Percentiles rank a stretch among this genome's conserved stretches.
These are phyloP conservation scores for Hypoxylon sp. DNA, from an alignment of 2,329 filamentous ascomycete species.

Conservation along the genomic window DNA sequence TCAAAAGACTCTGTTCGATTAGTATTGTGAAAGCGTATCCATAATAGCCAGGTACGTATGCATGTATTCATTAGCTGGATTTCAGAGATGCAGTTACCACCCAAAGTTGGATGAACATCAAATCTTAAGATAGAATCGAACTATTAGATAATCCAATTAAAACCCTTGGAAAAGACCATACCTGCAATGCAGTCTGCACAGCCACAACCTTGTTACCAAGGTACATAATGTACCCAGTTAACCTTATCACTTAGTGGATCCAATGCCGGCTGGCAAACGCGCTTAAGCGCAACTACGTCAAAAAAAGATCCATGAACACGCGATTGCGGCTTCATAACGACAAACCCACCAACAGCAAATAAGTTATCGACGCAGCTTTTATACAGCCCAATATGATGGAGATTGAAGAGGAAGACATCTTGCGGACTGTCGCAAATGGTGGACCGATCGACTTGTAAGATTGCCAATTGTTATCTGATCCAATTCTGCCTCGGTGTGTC, in stretches of 20 bases:
- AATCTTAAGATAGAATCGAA: constrained; percentile 2
- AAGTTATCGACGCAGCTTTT: constrained; percentile 5
- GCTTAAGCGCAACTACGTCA: constrained; percentile 41
- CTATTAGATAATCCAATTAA: constrained; percentile 17
- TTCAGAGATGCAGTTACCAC: constrained; percentile 2
- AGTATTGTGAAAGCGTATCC: neutral
- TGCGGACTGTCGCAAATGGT: constrained; percentile 66
- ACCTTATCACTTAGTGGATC: constrained; percentile 24
- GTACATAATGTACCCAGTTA: neutral
- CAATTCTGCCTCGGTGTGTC: constrained; percentile 23
- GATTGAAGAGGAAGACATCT: constrained; percentile 67
- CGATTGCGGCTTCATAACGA: constrained; percentile 33
- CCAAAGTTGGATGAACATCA: neutral
- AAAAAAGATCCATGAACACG: constrained; percentile 40
- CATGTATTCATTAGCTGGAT: neutral
- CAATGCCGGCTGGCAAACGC: constrained; percentile 24
- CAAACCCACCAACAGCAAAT: neutral
- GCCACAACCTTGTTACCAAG: constrained; percentile 29
- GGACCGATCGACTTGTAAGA: constrained; percentile 70
- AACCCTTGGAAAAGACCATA: constrained; percentile 5
- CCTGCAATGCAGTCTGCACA: constrained; percentile 24
- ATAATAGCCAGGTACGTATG: neutral
- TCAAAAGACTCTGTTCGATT: neutral
- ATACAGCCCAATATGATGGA: constrained; percentile 63
- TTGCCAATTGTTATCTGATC: constrained; percentile 21